Base-by-base conservation (phyloP, 257 asterid species). In the Thymus mandschuricus region DNA sequence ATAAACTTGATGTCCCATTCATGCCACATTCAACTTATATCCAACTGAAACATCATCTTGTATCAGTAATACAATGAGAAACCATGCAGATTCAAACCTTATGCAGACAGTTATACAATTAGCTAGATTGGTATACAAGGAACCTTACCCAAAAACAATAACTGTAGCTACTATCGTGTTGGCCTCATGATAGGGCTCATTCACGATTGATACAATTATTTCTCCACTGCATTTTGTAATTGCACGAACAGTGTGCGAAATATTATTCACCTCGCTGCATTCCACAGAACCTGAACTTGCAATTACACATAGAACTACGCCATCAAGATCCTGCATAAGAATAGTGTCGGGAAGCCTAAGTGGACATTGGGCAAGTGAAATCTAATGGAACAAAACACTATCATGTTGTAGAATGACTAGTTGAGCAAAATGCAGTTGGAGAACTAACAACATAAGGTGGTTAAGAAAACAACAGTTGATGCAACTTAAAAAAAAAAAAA, bases 91-190 rank as follows among this genome's bases (percentile, higher is more conserved):
- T 45, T 64, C 41, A 58, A 60, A 30, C 10, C 52, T 40, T 70
- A 51, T 46, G 58, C 38, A 60, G 38, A 68, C 33, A 71, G 44
- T 13, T 8, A 3, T 50, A 27, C n/a, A 41, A 71, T 74, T 60
- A 60, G 43, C 41, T 57, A 52, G 58, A 51, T 21, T 64, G 43
- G 66, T 45, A 45, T 44, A 76, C 31, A 55, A 72, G 75, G 74
- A 78, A 70, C 70, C 87, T 84, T 81, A 95, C 99, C 98, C 96
- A 33, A 83, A 86, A 65, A 90, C 81, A 48, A 95, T 81, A 71
- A 95, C 41, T 33, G 97, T 88, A 63, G 98, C 83, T 76, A 81
- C 72, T 76, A 89, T 75, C 33, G 80, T 74, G 70, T 83, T 86
- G 69, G 87, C 77, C 79, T 84, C 97, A 79, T 85, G 66, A 78